Percentiles rank a stretch among this genome's conserved stretches.
Evolutionary conservation across 192 early-diverging fungal species (phyloP).

Genomic region (Chytriomyces hyalinus): DNA sequence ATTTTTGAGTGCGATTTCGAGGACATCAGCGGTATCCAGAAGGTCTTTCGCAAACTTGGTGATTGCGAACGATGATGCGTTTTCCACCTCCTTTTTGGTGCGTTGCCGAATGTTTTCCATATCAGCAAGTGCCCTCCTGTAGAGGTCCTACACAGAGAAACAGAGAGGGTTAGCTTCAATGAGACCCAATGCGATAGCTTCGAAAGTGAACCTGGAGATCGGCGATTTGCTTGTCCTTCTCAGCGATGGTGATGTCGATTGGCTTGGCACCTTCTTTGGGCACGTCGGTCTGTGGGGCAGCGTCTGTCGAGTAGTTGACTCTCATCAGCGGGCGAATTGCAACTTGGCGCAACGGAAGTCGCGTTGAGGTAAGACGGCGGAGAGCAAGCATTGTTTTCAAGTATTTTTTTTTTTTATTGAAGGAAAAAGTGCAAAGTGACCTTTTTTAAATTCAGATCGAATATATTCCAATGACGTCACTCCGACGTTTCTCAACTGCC

Average conservation of each 20-base stretch:
- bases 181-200: background rate
- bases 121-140: conserved; percentile 92
- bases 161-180: background rate
- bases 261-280: no score
- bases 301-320: no score
- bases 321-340: no score
- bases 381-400: no score
- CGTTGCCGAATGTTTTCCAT: conserved; percentile 94
- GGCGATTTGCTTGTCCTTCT: conserved; percentile 82
- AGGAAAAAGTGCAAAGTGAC: no score
- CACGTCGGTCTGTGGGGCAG: no score
- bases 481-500: no score
- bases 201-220: conserved; percentile 69
- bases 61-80: conserved; percentile 85
- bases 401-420: no score
- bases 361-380: no score
- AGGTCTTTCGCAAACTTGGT: conserved; percentile 99
- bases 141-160: conserved; percentile 69
- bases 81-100: conserved; percentile 82
- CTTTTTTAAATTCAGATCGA: no score
- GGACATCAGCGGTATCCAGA: conserved; percentile 87
- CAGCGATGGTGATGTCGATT: conserved; percentile 34
- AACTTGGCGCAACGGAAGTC: no score
- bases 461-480: no score
- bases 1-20: conserved; percentile 85